Evolutionary conservation across 2,329 filamentous ascomycete species (phyloP).

Genomic region (Talaromyces sp.): DNA sequence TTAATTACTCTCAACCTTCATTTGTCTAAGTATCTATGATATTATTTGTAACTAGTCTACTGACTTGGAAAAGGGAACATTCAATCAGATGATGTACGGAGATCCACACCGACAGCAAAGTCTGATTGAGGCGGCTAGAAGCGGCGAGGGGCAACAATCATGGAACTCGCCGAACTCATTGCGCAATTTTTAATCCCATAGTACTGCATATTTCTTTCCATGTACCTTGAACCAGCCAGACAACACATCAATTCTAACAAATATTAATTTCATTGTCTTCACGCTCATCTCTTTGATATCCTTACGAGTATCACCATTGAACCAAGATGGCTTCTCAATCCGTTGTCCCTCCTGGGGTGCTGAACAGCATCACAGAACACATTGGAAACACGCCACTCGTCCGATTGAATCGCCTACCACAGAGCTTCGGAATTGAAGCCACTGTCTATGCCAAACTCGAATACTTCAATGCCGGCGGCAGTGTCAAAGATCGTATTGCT

Average conservation of each 20-base stretch:
- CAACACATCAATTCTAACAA: neutral
- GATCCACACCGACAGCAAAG: neutral
- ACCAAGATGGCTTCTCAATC: slow-evolving; percentile 23
- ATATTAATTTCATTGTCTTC: neutral
- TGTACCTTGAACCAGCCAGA: neutral
- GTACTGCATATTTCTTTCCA: neutral
- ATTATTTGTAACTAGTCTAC: neutral
- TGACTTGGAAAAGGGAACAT: neutral
- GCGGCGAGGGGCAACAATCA: slow-evolving; percentile 12
- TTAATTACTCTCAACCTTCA: neutral
- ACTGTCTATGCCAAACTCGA: slow-evolving; percentile 90
- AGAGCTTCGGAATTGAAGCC: slow-evolving; percentile 83
- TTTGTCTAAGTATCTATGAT: neutral
- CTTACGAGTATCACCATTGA: neutral
- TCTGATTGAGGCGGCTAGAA: slow-evolving; percentile 10
- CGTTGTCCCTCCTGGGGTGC: slow-evolving; percentile 53
- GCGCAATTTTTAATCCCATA: slow-evolving; percentile 4
- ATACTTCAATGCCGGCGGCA: slow-evolving; percentile 89
- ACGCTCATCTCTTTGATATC: neutral
- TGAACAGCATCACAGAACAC: slow-evolving; percentile 73
- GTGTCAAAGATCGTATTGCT: slow-evolving; percentile 92
- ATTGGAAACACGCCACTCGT: slow-evolving; percentile 97
- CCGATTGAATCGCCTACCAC: slow-evolving; percentile 85
- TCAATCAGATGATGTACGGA: slow-evolving; percentile 3
- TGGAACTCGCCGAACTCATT: neutral